Base-by-base conservation (phyloP, 192 early-diverging fungal genomes). In the Lunasporangiospora selenospora region DNA sequence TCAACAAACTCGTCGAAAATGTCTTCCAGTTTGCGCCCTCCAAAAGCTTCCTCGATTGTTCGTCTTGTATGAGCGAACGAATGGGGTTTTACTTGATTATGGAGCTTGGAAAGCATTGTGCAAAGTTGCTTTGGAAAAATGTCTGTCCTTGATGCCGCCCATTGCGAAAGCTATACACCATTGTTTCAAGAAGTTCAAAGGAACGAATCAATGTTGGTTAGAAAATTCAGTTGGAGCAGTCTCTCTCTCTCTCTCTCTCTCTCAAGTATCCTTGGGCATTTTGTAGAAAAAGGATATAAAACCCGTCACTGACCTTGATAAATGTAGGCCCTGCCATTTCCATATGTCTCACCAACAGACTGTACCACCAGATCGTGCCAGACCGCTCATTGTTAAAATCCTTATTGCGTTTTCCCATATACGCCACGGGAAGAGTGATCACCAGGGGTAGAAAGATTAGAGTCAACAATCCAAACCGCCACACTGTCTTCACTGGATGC, bases 251-350 rank as follows among this genome's bases (percentile, higher is more conserved):
- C 41, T 10, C 23, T 2, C 15, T 21, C 8, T 9, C 21, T 34
- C 27, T 34, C 33, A 29, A 9, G 36, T 15, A 6, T 18, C 39
- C 8, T 23, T 27, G 9, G 16, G 43, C 3, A 31, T 31, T 27
- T 26, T 45, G 37, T 41, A 37, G 30, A 32, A 12, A 43, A 44
- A 5, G 13, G 40, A 41, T 12, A 38, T 13, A 16, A 53, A 0
- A 21, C n/a, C 18, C 33, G 21, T 30, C 31, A 10, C 40, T 40
- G 69, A 88, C 88, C 84, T 99, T 99, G 55, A 96, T 94, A 78
- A 97, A 99, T 10, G 97, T 94, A 10, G 97, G 95, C 1, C 97
- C 97, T 11, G 93, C 93, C 19, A 76, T 44, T 49, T 95, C 92
- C 85, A 96, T 90, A 47, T 89, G 87, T 46, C 50, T 80, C 39